Evolutionary conservation across 352 stramenopile species (phyloP), one percentile per base, ranked within the genome.

Genomic region (Phytophthora podocarpi): DNA sequence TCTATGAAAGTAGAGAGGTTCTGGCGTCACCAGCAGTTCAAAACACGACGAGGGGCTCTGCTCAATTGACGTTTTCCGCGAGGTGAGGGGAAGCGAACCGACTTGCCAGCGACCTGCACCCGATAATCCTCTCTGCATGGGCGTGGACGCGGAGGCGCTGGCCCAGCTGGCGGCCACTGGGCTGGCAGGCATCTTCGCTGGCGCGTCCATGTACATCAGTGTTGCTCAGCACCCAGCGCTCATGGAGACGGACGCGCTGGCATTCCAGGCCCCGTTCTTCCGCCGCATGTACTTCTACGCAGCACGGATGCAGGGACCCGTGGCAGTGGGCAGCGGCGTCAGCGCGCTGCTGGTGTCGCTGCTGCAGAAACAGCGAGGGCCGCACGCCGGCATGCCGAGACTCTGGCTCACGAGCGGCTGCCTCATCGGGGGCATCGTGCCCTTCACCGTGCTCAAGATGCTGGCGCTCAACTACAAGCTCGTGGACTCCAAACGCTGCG

Each of bases 251-350:
- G 59, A 76, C 34, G 60, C 71, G 24, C 41, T 85, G 21, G 60
- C 59, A 4, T 87, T 91, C 59, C 84, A 91, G 39, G 82, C 78
- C 6, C 75, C 82, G 1, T 93, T 89, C 67, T 93, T 93, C 65
- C 72, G 80, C 6, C 76, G 79, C 43, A 90, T 93, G 80, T 90
- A 93, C 70, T 89, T 85, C 48, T 81, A 88, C 59, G 84, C 84
- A 0, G 74, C 81, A 16, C 78, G 80, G 2, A 76, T 91, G 62
- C 78, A 91, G 35, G 84, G 69, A 0, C 80, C 84, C 8, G 48
- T 90, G 57, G 76, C 78, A 11, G 23, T 89, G 21, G 68, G 77
- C 23, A 90, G 80, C 35, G 79, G 82, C 0, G 15, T 84, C 35
- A 78, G 76, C 46, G 72, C 84, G 2, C 26, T 89, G 24, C 55